Percentiles rank a stretch among this genome's conserved stretches.
These are phyloP conservation scores for Juncus inflexus DNA, from an alignment of 176 grass and related monocot genomes.

Conservation along the genomic window DNA sequence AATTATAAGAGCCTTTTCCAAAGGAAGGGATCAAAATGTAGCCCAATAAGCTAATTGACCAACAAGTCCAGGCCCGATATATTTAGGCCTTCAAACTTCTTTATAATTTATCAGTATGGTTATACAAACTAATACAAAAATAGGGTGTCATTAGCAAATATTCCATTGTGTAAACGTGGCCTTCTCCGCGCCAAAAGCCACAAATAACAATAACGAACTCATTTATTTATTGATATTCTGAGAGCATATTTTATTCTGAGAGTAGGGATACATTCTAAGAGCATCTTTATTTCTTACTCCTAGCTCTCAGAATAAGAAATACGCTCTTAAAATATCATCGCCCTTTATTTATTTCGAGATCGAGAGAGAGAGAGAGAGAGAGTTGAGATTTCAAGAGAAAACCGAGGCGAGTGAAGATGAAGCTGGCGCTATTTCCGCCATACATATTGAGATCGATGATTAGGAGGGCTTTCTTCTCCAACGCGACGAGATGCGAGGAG, in stretches of 20 bases:
- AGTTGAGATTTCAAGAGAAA: neutral
- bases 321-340: too few relatives aligned
- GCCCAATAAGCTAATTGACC: neutral
- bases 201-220: constrained; percentile 1
- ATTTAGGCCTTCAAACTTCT: too few relatives aligned
- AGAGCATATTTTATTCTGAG: too few relatives aligned
- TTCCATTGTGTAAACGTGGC: constrained; percentile 11
- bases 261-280: too few relatives aligned
- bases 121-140: too few relatives aligned
- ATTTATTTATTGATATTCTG: neutral
- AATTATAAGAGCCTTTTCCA: neutral
- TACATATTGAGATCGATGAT: constrained; percentile 32
- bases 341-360: neutral
- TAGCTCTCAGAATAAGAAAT: too few relatives aligned
- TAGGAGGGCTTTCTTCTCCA: constrained; percentile 42
- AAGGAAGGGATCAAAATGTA: neutral
- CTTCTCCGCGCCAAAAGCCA: constrained; percentile 16
- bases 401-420: neutral
- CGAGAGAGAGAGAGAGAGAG: neutral
- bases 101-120: too few relatives aligned
- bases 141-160: neutral
- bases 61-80: neutral
- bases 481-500: neutral
- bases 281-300: too few relatives aligned
- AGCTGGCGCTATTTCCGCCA: neutral